These are phyloP conservation scores for Zelonia costaricensis DNA, from an alignment of 208 protist species.

Conservation along the genomic window DNA sequence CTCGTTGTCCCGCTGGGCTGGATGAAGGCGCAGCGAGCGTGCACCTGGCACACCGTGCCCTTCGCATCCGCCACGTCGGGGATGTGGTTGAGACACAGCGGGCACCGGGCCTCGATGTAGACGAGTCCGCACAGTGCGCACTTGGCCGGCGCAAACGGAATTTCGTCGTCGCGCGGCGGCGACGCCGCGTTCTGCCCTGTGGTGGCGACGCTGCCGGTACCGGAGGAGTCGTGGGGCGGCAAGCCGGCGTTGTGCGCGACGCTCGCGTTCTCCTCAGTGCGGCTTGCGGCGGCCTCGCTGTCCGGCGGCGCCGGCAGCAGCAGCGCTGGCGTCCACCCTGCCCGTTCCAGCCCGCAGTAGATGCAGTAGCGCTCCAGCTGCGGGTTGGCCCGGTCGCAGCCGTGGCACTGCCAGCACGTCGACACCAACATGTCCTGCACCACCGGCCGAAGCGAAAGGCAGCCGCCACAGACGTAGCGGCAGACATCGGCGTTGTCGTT, in stretches of 20 bases:
- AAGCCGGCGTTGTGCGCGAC: too few species aligned
- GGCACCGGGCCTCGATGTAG: constrained; percentile 76
- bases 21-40: constrained; percentile 52
- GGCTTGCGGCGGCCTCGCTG: not conserved
- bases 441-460: constrained; percentile 56
- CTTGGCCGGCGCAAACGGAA: constrained; percentile 66
- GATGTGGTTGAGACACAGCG: constrained; percentile 55
- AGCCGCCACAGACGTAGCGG: constrained; percentile 80
- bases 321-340: constrained; percentile 8
- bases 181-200: constrained; percentile 1
- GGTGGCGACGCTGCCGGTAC: too few species aligned
- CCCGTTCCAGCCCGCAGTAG: constrained; percentile 50
- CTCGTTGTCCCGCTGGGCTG: constrained; percentile 52
- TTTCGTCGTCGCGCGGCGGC: constrained; percentile 12
- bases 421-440: constrained; percentile 57
- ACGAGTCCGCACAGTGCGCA: constrained; percentile 64
- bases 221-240: constrained; percentile 3
- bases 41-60: constrained; percentile 63
- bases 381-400: constrained; percentile 65
- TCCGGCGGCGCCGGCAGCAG: not conserved
- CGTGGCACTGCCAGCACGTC: constrained; percentile 67
- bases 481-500: constrained; percentile 67
- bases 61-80: constrained; percentile 38
- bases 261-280: not conserved
- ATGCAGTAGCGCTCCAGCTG: constrained; percentile 84